Evolutionary conservation across 139 green algal genomes (phyloP).

Genomic region (Tetradesmus obliquus): DNA sequence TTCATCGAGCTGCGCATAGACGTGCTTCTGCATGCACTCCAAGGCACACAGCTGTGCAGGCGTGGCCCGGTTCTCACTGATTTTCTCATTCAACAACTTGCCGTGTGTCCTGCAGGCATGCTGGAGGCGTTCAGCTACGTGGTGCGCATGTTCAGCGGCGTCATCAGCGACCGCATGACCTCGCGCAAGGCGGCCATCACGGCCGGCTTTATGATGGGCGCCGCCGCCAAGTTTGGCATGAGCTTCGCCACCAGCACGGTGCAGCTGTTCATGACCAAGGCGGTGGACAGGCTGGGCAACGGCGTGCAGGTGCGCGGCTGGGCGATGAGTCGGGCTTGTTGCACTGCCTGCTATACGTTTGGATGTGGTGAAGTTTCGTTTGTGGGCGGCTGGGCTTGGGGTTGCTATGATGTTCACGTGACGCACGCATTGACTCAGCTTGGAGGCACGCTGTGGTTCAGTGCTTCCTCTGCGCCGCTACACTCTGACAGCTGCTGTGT

Average conservation of each 20-base stretch:
- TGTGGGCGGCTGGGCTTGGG: no score
- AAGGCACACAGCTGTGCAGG: no score
- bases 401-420: no score
- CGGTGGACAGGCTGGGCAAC: slow-evolving; percentile 70
- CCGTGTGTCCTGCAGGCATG: slow-evolving; percentile 40
- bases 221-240: slow-evolving; percentile 71
- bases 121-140: slow-evolving; percentile 75
- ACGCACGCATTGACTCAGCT: no score
- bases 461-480: no score
- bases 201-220: slow-evolving; percentile 67
- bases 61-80: no score
- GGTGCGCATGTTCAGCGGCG: slow-evolving; percentile 68
- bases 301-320: slow-evolving; percentile 60
- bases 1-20: no score
- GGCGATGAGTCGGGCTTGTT: background rate
- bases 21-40: no score
- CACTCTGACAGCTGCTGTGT: no score
- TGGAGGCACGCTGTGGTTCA: no score
- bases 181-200: slow-evolving; percentile 71
- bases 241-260: slow-evolving; percentile 44
- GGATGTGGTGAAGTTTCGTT: no score
- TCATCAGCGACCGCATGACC: slow-evolving; percentile 64
- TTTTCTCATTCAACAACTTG: background rate
- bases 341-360: background rate
- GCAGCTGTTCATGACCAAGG: slow-evolving; percentile 67